These are phyloP conservation scores for Fusarium xyrophilum DNA, from an alignment of 2,329 filamentous ascomycete genomes.

Conservation along the genomic window DNA sequence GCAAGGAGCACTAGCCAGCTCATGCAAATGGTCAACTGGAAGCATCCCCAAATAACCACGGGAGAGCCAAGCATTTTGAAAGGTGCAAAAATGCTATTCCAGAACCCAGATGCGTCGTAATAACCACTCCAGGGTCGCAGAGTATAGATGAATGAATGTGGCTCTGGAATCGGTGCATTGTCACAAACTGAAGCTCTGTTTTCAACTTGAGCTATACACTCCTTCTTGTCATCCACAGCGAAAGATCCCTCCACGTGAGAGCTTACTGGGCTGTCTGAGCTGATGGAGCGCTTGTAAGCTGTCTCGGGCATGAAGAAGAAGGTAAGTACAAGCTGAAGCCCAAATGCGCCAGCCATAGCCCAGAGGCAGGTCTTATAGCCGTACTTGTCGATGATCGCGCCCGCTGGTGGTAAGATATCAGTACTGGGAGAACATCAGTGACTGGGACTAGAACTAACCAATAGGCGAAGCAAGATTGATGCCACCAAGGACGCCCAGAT, in stretches of 20 bases:
- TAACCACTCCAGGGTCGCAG: background rate
- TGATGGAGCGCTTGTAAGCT: background rate
- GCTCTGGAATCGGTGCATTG: rapidly evolving
- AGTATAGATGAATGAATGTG: background rate
- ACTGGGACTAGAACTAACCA: background rate
- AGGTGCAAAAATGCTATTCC: background rate
- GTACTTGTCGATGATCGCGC: background rate
- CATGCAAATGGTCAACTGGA: background rate
- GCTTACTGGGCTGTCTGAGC: rapidly evolving
- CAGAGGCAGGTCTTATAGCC: background rate
- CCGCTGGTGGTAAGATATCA: background rate
- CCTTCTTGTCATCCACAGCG: rapidly evolving
- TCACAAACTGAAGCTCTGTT: rapidly evolving
- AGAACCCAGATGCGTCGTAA: background rate
- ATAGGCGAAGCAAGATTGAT: background rate
- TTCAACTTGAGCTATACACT: background rate
- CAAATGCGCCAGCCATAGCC: background rate
- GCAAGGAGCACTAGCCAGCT: background rate
- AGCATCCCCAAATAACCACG: background rate
- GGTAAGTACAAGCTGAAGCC: background rate
- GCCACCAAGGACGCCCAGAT: background rate
- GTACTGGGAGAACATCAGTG: rapidly evolving
- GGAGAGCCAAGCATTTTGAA: background rate
- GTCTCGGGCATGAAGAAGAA: conserved; percentile 4
- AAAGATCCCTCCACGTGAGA: rapidly evolving